Evolutionary conservation across 2,329 filamentous ascomycete genomes (phyloP).

Genomic region (Plenodomus lindquistii): DNA sequence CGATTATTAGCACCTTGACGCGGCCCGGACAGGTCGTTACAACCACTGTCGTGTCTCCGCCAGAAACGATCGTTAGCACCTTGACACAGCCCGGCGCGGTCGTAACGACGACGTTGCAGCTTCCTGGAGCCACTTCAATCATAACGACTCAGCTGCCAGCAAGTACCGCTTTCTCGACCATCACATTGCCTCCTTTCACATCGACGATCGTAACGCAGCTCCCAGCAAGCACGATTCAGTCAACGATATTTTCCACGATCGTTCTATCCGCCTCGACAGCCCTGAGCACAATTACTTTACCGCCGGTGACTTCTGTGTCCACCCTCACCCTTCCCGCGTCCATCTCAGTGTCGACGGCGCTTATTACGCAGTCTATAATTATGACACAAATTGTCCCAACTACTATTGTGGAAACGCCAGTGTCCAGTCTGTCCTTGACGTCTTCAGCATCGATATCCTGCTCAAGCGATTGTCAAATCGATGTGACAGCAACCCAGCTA

Average conservation of each 20-base stretch:
- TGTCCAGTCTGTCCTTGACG: conserved; percentile 19
- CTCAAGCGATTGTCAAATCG: conserved; percentile 32
- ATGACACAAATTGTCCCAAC: conserved; percentile 24
- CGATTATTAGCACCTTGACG: no score
- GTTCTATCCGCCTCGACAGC: conserved; percentile 16
- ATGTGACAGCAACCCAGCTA: conserved; percentile 35
- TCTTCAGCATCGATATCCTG: conserved; percentile 26
- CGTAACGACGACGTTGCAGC: conserved; percentile 5
- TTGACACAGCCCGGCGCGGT: conserved; percentile 12
- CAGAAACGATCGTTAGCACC: conserved; percentile 7
- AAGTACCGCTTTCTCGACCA: conserved; percentile 11
- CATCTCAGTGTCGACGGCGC: conserved; percentile 21
- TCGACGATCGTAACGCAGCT: conserved; percentile 21
- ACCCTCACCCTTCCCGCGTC: conserved; percentile 32
- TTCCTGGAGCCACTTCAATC: conserved; percentile 2
- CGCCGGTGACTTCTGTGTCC: conserved; percentile 12
- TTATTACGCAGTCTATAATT: conserved; percentile 19
- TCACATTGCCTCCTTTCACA: conserved; percentile 19
- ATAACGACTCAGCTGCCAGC: conserved; percentile 9
- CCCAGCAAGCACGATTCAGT: conserved; percentile 9
- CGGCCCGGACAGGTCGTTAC: no score
- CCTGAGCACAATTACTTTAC: conserved; percentile 10
- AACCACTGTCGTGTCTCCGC: background rate
- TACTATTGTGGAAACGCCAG: conserved; percentile 25
- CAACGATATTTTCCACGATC: conserved; percentile 27